phyloP scores from a whole-genome alignment of 768 basidiomycete species.

The Auricularia sp. region DNA sequence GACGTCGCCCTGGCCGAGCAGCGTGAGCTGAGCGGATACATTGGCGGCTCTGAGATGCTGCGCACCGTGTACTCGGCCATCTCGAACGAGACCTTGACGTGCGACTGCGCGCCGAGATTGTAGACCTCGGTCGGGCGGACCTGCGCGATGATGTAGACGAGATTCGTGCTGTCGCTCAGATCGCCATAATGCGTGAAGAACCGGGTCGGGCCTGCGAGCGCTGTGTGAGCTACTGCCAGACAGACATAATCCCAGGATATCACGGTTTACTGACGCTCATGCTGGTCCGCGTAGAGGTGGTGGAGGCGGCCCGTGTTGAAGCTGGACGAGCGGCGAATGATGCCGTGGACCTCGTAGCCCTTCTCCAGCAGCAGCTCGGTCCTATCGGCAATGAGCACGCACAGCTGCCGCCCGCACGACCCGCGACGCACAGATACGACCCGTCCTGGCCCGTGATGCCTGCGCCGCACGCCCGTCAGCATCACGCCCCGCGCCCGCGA shows the following conservation, averaged over 20 bases:
- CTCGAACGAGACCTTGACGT: conserved; percentile 98
- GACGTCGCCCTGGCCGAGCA: conserved; percentile 54
- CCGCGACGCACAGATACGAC: conserved; percentile 68
- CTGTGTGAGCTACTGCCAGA: not conserved
- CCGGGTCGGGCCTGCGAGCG: conserved; percentile 48
- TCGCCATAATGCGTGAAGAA: conserved; percentile 88
- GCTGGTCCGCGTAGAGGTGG: conserved; percentile 87
- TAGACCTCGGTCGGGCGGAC: conserved; percentile 95
- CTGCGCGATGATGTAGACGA: conserved; percentile 91
- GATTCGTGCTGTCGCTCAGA: conserved; percentile 90
- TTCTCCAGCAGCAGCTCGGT: conserved; percentile 77
- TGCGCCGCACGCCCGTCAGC: conserved; percentile 21
- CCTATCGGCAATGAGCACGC: conserved; percentile 27
- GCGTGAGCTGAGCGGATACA: not conserved
- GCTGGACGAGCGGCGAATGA: conserved; percentile 93
- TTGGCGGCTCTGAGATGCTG: not conserved
- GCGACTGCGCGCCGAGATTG: conserved; percentile 95
- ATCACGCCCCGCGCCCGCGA: not conserved
- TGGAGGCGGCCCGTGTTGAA: conserved; percentile 96
- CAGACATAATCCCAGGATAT: not conserved
- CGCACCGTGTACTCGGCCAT: conserved; percentile 90
- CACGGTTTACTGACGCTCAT: conserved; percentile 56
- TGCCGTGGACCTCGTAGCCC: conserved; percentile 88
- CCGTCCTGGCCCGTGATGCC: conserved; percentile 96
- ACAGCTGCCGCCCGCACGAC: conserved; percentile 4